Evolutionary conservation across 192 early-diverging fungal genomes (phyloP).

Genomic region (Podochytrium sp.): DNA sequence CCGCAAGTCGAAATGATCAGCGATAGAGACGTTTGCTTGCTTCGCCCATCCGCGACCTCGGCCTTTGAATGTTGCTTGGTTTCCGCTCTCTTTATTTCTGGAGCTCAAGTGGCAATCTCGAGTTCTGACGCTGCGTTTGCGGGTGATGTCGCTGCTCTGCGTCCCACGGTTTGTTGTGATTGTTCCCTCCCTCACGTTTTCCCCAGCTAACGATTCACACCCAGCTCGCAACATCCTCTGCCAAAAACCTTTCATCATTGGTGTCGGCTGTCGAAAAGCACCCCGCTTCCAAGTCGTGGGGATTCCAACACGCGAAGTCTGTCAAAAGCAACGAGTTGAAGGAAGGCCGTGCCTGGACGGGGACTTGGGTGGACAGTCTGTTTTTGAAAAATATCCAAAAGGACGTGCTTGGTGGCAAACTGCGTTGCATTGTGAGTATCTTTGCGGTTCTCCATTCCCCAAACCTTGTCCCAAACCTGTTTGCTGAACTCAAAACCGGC

Average conservation of each 20-base stretch:
- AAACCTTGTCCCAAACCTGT: too few relatives aligned
- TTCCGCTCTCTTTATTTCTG: conserved; percentile 9
- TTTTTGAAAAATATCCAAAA: conserved; percentile 9
- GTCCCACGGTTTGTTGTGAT: neutral
- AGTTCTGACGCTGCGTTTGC: neutral
- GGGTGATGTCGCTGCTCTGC: neutral
- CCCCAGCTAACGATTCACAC: neutral
- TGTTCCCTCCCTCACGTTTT: neutral
- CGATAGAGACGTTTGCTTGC: neutral
- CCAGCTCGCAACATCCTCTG: neutral
- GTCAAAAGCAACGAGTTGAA: conserved; percentile 1
- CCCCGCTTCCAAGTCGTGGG: neutral
- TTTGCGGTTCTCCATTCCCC: neutral
- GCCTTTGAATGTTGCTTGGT: conserved; percentile 11
- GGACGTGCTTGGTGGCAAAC: neutral
- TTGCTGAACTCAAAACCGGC: too few relatives aligned
- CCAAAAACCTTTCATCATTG: neutral
- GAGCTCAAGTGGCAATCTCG: conserved; percentile 5
- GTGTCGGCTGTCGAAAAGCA: neutral
- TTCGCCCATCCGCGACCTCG: neutral
- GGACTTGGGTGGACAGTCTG: neutral
- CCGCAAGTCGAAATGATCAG: neutral
- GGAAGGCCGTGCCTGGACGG: conserved; percentile 18
- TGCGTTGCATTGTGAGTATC: conserved; percentile 17
- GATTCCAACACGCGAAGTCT: neutral